These are phyloP conservation scores for Monosporascus sp. DNA, from an alignment of 2,329 filamentous ascomycete species.

Conservation along the genomic window DNA sequence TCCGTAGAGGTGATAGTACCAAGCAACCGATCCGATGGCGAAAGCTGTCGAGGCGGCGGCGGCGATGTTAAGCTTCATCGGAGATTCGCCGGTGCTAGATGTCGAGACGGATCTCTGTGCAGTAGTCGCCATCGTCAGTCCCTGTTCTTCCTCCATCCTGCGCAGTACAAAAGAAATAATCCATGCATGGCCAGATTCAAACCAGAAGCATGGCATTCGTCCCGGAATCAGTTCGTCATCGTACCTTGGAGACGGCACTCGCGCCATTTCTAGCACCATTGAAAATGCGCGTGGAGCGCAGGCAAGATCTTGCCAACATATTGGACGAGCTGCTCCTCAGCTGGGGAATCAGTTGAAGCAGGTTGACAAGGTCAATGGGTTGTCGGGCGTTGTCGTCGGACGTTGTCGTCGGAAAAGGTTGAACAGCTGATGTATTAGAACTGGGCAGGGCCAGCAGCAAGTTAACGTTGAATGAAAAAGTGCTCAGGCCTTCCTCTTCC, in stretches of 20 bases:
- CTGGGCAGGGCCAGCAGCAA: neutral
- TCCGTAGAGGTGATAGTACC: conserved; percentile 97
- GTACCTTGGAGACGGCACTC: conserved; percentile 70
- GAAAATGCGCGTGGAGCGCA: conserved; percentile 84
- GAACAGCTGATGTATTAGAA: neutral
- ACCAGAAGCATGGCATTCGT: neutral
- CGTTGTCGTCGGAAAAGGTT: neutral
- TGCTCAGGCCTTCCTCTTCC: neutral
- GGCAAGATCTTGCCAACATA: conserved; percentile 91
- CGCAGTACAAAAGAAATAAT: neutral
- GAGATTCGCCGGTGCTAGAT: conserved; percentile 66
- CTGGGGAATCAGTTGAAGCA: conserved; percentile 25
- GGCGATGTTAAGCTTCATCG: conserved; percentile 79
- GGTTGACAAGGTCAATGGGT: conserved; percentile 20
- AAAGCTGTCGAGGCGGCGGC: conserved; percentile 80
- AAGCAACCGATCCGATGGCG: conserved; percentile 84
- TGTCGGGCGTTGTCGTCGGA: neutral
- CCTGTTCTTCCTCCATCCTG: conserved; percentile 7
- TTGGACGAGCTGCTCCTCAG: conserved; percentile 46
- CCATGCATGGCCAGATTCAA: neutral
- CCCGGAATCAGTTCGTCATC: conserved; percentile 35
- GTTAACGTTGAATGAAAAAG: neutral
- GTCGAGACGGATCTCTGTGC: conserved; percentile 63
- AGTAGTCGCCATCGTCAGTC: conserved; percentile 31
- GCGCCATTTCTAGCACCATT: conserved; percentile 70